phyloP scores from a whole-genome alignment of 1,139 yeast species.

The Candida albicans region DNA sequence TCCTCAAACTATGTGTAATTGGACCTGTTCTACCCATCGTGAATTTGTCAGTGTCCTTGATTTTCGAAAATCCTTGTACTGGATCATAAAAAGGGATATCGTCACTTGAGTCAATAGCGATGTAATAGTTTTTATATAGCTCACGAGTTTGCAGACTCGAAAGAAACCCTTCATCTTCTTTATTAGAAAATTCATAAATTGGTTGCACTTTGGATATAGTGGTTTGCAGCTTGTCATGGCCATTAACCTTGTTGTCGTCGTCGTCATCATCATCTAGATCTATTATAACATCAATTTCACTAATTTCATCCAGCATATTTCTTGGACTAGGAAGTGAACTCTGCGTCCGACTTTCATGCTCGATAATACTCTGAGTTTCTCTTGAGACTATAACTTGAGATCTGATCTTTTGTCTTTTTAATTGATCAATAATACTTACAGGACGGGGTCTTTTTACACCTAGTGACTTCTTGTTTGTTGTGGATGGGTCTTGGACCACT shows the following conservation, averaged over 20 bases:
- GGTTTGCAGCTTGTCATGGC: conserved; percentile 28
- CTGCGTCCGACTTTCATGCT: background rate
- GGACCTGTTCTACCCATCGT: conserved; percentile 4
- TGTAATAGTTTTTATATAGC: conserved; percentile 36
- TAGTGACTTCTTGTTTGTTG: conserved; percentile 13
- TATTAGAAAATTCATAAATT: conserved; percentile 3
- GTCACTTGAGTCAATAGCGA: conserved; percentile 23
- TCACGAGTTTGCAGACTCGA: conserved; percentile 29
- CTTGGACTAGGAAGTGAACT: background rate
- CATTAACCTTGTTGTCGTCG: conserved; percentile 28
- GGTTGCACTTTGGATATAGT: background rate
- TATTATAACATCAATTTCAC: conserved; percentile 4
- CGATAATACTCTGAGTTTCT: background rate
- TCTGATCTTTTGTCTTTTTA: conserved; percentile 12
- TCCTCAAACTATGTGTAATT: conserved; percentile 5
- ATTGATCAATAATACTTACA: conserved; percentile 16
- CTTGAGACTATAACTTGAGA: background rate
- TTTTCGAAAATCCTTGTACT: conserved; percentile 4
- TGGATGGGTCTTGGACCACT: background rate
- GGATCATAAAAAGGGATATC: conserved; percentile 24
- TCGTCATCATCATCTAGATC: conserved; percentile 12
- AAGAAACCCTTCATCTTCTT: conserved; percentile 28
- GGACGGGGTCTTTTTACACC: conserved; percentile 18
- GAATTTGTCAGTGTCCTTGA: conserved; percentile 5
- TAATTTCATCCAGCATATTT: background rate